Evolutionary conservation across 495 filamentous ascomycete species (phyloP).

Genomic region (Penicillium subrubescens): DNA sequence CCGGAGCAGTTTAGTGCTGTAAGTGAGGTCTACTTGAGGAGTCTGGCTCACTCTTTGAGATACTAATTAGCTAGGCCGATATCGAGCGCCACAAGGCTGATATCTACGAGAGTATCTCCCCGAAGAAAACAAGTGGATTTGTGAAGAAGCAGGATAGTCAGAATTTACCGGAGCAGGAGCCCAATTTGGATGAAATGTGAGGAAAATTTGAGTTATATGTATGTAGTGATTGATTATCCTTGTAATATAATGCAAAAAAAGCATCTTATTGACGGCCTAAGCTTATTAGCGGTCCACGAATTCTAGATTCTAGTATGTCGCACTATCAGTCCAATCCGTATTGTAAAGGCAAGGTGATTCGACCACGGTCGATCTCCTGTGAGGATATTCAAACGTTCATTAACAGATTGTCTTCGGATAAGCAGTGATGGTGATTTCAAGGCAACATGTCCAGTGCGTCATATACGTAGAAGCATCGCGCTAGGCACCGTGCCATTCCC

Average conservation of each 20-base stretch:
- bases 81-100: constrained; percentile 17
- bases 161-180: constrained; percentile 13
- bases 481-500: not conserved
- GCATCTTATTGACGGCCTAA: not conserved
- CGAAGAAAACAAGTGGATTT: not conserved
- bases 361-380: not conserved
- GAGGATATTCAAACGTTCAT: not conserved
- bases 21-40: not conserved
- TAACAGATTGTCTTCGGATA: not conserved
- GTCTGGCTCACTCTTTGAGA: not conserved
- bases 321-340: not conserved
- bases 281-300: not conserved
- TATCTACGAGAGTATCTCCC: constrained; percentile 21
- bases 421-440: too few relatives aligned
- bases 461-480: not conserved
- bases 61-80: constrained; percentile 15
- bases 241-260: not conserved
- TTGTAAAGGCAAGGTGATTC: too few relatives aligned
- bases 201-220: not conserved
- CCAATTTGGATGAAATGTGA: constrained; percentile 20
- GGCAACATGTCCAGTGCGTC: not conserved
- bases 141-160: constrained; percentile 6
- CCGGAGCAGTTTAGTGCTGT: not conserved
- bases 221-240: not conserved
- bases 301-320: too few relatives aligned